Base-by-base conservation (phyloP, 108 stramenopile species). In the Tribonema minus region DNA sequence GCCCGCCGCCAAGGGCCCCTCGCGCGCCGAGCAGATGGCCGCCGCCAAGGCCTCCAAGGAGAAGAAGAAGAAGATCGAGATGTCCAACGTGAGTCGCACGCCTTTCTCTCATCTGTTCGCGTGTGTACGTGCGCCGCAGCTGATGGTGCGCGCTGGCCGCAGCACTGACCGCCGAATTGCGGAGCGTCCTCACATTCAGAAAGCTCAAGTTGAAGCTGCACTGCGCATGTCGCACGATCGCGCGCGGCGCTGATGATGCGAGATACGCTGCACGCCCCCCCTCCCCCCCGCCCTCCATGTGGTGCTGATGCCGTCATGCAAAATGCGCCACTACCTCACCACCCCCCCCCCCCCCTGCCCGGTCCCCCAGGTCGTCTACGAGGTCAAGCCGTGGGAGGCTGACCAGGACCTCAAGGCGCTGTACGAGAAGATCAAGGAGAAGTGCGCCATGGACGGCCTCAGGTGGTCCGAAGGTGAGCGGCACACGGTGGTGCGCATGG, bases 351-450 rank as follows among this genome's bases (percentile, higher is more conserved):
- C 32, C 1, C 3, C 35, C 58, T 0, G 3, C 41, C 3, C n/a
- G 12, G 60, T 30, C 28, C 30, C 86, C 29, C 87, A 85, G 34
- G 76, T 86, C 39, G 87, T 87, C 34, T 37, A 87, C 3, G 88
- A 88, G 30, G 84, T 88, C 15, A 88, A 88, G 72, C 85, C 85
- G 34, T 87, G 80, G 79, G 88, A 88, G 63, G 85, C 88, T 2
- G 88, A 86, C 25, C 58, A 65, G 26, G 85, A 87, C 78, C 82
- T 87, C 0, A 87, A 86, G 71, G 83, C 7, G 1, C 60, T 88
- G 60, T 87, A 72, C 75, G 74, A 75, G 78, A 80, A 83, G 71
- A 88, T 87, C 59, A 64, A 39, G 7, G 29, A 72, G 59, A 70
- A 81, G 68, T 15, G 9, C 20, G 46, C 20, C 46, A 54, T 54